These are phyloP conservation scores for Urostyla sp. DNA, from an alignment of 73 alveolate species.

Conservation along the genomic window DNA sequence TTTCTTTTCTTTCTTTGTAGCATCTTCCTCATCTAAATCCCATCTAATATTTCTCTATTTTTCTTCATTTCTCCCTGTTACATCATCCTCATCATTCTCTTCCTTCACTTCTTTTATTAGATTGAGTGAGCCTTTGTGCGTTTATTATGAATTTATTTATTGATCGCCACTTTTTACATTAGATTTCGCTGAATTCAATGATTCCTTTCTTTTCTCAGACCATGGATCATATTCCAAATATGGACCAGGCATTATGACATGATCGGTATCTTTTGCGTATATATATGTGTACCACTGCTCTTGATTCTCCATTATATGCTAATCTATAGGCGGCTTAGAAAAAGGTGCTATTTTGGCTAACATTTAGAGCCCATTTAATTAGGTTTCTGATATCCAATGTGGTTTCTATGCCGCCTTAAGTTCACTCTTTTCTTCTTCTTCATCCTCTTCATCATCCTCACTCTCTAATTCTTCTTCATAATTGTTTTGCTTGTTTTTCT, in stretches of 20 bases:
- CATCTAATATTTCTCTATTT: background rate
- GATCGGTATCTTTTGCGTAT: conserved; percentile 56
- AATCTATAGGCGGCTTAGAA: conserved; percentile 50
- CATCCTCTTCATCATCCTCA: background rate
- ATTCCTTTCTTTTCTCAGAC: background rate
- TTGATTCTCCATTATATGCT: conserved; percentile 43
- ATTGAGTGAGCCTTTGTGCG: too few relatives aligned
- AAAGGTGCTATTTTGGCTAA: conserved; percentile 64
- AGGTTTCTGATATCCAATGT: conserved; percentile 30
- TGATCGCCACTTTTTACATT: background rate
- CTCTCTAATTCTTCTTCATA: background rate
- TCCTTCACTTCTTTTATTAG: too few relatives aligned
- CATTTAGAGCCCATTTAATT: conserved; percentile 32
- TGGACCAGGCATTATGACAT: conserved; percentile 63
- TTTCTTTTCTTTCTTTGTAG: conserved; percentile 6
- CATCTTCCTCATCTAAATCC: background rate
- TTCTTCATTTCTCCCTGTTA: background rate
- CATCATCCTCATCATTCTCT: too few relatives aligned
- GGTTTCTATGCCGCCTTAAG: conserved; percentile 18
- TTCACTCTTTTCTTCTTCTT: conserved; percentile 1
- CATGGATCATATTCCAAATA: conserved; percentile 54
- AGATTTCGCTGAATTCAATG: background rate
- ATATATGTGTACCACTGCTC: conserved; percentile 54
- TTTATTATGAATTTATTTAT: too few relatives aligned
- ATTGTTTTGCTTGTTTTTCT: background rate